Percentiles rank a stretch among this genome's conserved stretches.
Conservation (phyloP, 192 early-diverging fungal genomes). For the Backusella liffmaniae region DNA sequence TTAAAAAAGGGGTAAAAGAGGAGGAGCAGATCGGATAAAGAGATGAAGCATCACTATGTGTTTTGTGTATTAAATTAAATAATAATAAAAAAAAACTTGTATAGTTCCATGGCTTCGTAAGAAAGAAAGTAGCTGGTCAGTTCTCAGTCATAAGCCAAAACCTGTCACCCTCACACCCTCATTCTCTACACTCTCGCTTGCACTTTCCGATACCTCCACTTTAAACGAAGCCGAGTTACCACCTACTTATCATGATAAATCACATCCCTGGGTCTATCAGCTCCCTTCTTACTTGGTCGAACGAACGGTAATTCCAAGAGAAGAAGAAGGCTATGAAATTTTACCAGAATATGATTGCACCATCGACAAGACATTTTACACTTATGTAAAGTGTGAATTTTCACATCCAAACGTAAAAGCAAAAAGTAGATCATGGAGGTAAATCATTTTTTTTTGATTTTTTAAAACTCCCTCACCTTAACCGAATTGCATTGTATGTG, state of each 20-base stretch:
- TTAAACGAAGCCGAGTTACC: neutral
- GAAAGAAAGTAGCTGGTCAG: constrained; percentile 20
- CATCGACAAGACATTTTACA: constrained; percentile 42
- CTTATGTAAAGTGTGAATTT: constrained; percentile 45
- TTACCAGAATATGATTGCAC: constrained; percentile 49
- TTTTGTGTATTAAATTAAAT: neutral
- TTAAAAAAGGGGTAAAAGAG: neutral
- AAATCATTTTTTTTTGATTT: neutral
- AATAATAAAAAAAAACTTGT: neutral
- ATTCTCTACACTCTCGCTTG: neutral
- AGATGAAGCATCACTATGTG: neutral
- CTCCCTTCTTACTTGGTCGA: neutral
- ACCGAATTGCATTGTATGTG: constrained; percentile 10
- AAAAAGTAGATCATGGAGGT: constrained; percentile 49
- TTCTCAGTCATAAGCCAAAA: neutral
- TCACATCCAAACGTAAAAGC: constrained; percentile 32
- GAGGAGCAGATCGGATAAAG: neutral
- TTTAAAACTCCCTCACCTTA: neutral
- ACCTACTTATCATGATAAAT: constrained; percentile 17
- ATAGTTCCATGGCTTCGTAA: constrained; percentile 12
- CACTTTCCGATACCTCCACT: neutral
- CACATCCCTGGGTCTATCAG: constrained; percentile 15
- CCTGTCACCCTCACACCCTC: neutral
- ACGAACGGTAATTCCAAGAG: constrained; percentile 14
- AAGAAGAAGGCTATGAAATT: constrained; percentile 46